Percentiles rank a stretch among this genome's conserved stretches.
Evolutionary conservation across 495 filamentous ascomycete species (phyloP).

Genomic region (Astrocystis sublimbata): DNA sequence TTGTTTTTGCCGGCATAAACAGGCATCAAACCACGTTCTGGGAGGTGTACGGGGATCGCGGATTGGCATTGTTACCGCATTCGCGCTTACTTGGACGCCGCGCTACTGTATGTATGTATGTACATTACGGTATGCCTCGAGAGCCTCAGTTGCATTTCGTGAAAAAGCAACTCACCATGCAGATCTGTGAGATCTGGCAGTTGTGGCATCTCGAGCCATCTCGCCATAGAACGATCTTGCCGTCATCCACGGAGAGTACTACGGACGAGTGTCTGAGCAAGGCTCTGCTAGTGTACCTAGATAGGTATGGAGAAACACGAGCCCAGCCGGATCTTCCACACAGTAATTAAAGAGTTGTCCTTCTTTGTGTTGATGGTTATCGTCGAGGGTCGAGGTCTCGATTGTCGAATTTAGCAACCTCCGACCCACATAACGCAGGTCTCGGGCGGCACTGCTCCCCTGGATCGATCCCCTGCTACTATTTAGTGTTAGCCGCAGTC

Average conservation of each 20-base stretch:
- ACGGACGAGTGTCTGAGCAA: too few relatives aligned
- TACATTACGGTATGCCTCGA: background rate
- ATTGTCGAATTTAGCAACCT: slow-evolving; percentile 21
- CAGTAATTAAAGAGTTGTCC: slow-evolving; percentile 16
- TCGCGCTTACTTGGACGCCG: slow-evolving; percentile 9
- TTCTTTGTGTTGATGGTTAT: background rate
- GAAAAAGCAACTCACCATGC: too few relatives aligned
- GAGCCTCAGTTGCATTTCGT: slow-evolving; percentile 10
- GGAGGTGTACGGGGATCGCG: slow-evolving; percentile 19
- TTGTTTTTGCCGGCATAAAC: slow-evolving; percentile 23
- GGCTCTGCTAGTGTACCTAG: too few relatives aligned
- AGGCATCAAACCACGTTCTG: slow-evolving; percentile 21
- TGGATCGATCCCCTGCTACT: slow-evolving; percentile 1
- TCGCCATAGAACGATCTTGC: too few relatives aligned
- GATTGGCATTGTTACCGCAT: slow-evolving; percentile 18
- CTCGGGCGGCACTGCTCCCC: slow-evolving; percentile 6
- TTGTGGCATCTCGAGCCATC: too few relatives aligned
- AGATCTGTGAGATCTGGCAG: too few relatives aligned
- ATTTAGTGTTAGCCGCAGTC: slow-evolving; percentile 6
- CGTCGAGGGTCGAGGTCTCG: slow-evolving; percentile 3
- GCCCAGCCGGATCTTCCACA: slow-evolving; percentile 11
- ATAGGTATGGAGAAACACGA: too few relatives aligned
- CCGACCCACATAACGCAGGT: slow-evolving; percentile 12
- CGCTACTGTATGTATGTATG: slow-evolving; percentile 6
- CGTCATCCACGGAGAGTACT: too few relatives aligned